Conservation (phyloP, 352 stramenopile genomes). For the Phytophthora citrophthora region DNA sequence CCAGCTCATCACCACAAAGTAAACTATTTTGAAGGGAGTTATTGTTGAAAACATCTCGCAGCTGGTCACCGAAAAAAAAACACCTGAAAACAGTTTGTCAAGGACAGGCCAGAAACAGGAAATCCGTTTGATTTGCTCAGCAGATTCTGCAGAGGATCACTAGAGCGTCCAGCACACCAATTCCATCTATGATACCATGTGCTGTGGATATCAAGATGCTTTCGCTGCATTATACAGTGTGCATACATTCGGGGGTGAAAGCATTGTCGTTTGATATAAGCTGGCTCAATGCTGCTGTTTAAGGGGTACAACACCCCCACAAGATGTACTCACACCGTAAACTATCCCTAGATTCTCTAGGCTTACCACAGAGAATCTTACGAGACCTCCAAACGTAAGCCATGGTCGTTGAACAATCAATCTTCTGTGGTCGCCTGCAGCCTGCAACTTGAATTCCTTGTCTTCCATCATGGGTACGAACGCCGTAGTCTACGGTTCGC, state of each 20-base stretch:
- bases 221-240: neutral
- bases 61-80: slow-evolving; percentile 4
- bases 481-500: slow-evolving; percentile 1
- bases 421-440: no score
- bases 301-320: no score
- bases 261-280: neutral
- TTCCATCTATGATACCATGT: no score
- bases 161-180: neutral
- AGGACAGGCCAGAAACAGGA: slow-evolving; percentile 5
- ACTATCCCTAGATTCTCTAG: no score
- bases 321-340: no score
- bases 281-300: neutral
- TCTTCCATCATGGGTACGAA: no score
- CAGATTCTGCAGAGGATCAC: no score
- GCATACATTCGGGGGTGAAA: neutral
- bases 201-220: no score
- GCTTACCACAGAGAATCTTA: no score
- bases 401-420: no score
- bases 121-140: slow-evolving; percentile 1
- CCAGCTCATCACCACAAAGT: slow-evolving; percentile 7
- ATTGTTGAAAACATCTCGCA: neutral
- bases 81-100: neutral
- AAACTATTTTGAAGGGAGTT: slow-evolving; percentile 11
- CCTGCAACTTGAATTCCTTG: no score
- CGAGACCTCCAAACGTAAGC: no score